Base-by-base conservation (phyloP, 441 rosid genomes). In the Flueggea neowawraea region DNA sequence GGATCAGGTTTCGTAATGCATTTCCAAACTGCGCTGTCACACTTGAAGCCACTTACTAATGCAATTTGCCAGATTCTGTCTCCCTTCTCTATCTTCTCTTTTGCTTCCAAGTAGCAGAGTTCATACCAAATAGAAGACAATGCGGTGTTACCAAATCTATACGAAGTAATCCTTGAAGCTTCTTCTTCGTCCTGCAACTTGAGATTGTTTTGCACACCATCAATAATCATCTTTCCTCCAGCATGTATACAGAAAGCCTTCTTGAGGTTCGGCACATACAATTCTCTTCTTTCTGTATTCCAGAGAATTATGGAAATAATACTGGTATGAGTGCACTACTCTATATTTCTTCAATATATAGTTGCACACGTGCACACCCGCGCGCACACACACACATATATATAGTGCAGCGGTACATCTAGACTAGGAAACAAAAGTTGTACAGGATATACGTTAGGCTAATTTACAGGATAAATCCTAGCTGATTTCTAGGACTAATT, bases 241-340 rank as follows among this genome's bases (percentile, higher is more conserved):
- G 88, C 90, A 62, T 87, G 93, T 70, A 83, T 76, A 45, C 90
- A 87, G 70, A 85, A 83, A 43, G 83, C 89, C 73, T 81, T 87
- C 79, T 77, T 84, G 72, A 87, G 82, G 60, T 81, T 77, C 0
- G 90, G 90, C 54, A 83, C 70, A 55, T 69, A 74, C 4, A 58
- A 4, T 62, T 71, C 81, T 41, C 73, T 67, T 10, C 50, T 2
- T 41, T 65, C 56, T 58, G 69, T 52, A 32, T 61, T 81, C 60
- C 57, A 52, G 55, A 52, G 52, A 41, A 83, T 28, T 10, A 69
- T 52, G 14, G 80, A 74, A 74, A 22, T 22, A 22, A 22, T 22
- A 22, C 28, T 22, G 2, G 28, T 22, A 22, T 2, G 28, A 22
- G 28, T 22, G 28, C 28, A 22, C 1, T 22, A 22, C 28, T 22